Evolutionary conservation across 73 alveolate genomes (phyloP), one percentile per base, ranked within the genome.

Genomic region (Urostyla sp.): DNA sequence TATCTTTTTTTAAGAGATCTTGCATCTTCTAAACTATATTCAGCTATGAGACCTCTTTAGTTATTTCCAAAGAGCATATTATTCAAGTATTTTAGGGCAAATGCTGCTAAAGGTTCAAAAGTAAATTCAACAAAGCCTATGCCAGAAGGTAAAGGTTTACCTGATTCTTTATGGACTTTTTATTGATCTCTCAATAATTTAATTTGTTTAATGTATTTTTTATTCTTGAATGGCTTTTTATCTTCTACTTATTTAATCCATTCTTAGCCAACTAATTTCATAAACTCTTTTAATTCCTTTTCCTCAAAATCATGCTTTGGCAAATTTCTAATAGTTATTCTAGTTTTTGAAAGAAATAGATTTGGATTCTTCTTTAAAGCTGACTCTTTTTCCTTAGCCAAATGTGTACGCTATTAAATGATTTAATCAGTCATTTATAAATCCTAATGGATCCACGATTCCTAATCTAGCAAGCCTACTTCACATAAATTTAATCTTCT

Each of bases 61-160:
- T 56, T 31, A 5, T 75, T 15, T 36, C 35, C 72, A 38, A 84
- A 15, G 0, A 36, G 60, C 56, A 84, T 18, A 34, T 84, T 84
- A 60, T 84, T 84, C 16, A 84, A 56, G 20, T 75, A 55, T 3
- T 80, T 38, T 13, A 58, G 32, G 0, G 83, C 43, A 32, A 30
- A 74, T 16, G 75, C 35, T 15, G 92, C 92, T 1, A 84, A 72
- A 34, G 43, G 79, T 18, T 74, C 69, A 36, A 59, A 72, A 0
- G 31, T 50, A 2, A 75, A 40, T 46, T 84, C 92, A 56, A 66
- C 67, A 67, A 84, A 84, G 18, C 87, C 92, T 13, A 84, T 13
- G 4, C 92, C 92, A 20, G 60, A 30, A 8, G 85, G 69, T 35
- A 60, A 60, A 18, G 21, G 21, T n/a, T 84, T 74, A 8, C 88